phyloP scores from a whole-genome alignment of 768 basidiomycete genomes.

The Inosperma sp. region DNA sequence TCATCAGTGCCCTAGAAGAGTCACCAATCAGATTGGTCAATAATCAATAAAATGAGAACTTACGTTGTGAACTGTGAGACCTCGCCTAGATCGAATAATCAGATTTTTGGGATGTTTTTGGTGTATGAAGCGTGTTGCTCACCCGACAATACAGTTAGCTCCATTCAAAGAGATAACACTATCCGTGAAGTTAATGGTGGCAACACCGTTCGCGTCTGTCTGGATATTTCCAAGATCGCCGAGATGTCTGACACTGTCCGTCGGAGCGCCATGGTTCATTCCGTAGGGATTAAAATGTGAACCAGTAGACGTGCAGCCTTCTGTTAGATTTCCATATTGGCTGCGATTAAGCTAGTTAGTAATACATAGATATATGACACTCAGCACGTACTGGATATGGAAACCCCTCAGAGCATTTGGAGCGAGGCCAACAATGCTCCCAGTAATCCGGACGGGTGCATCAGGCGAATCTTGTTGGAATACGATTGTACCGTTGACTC shows the following conservation, averaged over 20 bases:
- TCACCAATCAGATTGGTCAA: background rate
- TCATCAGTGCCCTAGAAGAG: slow-evolving; percentile 48
- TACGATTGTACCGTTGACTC: slow-evolving; percentile 58
- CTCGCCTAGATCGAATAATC: slow-evolving; percentile 39
- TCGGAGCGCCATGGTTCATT: slow-evolving; percentile 61
- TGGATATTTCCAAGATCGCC: slow-evolving; percentile 76
- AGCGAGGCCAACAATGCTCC: slow-evolving; percentile 57
- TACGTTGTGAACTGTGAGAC: slow-evolving; percentile 64
- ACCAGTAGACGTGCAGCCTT: slow-evolving; percentile 66
- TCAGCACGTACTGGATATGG: slow-evolving; percentile 66
- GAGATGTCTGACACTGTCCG: slow-evolving; percentile 54
- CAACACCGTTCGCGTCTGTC: slow-evolving; percentile 55
- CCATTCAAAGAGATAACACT: slow-evolving; percentile 59
- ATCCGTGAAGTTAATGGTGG: slow-evolving; percentile 57
- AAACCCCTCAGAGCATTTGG: slow-evolving; percentile 62
- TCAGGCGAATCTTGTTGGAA: slow-evolving; percentile 52
- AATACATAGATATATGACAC: background rate
- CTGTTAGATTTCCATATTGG: slow-evolving; percentile 55
- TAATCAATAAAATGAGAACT: background rate
- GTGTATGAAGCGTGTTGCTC: slow-evolving; percentile 7
- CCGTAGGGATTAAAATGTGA: slow-evolving; percentile 73
- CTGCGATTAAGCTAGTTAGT: slow-evolving; percentile 11
- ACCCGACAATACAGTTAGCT: slow-evolving; percentile 66
- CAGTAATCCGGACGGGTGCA: slow-evolving; percentile 57
- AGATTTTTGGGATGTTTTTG: background rate